Evolutionary conservation across 257 asterid species (phyloP), one percentile per base, ranked within the genome.

Genomic region (Primulina tabacum): DNA sequence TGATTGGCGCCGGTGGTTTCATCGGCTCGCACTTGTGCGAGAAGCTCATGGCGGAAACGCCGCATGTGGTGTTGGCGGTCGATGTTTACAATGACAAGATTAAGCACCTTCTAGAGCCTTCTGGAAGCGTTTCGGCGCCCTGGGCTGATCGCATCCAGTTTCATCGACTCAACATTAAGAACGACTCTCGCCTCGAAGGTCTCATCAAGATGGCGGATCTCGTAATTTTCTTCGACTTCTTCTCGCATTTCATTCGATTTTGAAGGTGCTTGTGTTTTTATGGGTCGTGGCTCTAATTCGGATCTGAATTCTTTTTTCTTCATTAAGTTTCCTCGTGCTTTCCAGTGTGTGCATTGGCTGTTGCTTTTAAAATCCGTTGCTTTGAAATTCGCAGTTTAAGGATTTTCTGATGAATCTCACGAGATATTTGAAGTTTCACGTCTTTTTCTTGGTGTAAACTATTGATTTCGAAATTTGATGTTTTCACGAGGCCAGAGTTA

Each of bases 161-260:
- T 34, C 38, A 34, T 34, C 82, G 86, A n/a, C 69, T 83, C 70
- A 83, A 83, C 47, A 81, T 84, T n/a, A 84, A 84, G 76, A 84
- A 84, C 55, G 88, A 84, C 64, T 84, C 88, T 53, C 81, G 88
- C 71, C 88, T 81, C 55, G 86, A 83, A 81, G 88, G 88, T 64
- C 81, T 83, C 69, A 81, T 83, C 72, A 81, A 81, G 59, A 81
- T 79, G 86, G 79, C 88, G 61, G 88, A 84, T 81, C 86, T 84
- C 69, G 88, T 81, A 76, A 74, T 47, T 40, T 65, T 20, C 18
- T 59, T 16, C 28, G 0, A 18, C 53, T 33, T 33, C 59, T 53
- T 53, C 20, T 35, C 7, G 60, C 60, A n/a, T 55, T 37, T 21
- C n/a, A 14, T 63, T 55, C 4, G 52, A 20, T 52, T n/a, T 0